These are phyloP conservation scores for Tardiomyces blankii DNA, from an alignment of 1,139 yeast genomes.

Conservation along the genomic window DNA sequence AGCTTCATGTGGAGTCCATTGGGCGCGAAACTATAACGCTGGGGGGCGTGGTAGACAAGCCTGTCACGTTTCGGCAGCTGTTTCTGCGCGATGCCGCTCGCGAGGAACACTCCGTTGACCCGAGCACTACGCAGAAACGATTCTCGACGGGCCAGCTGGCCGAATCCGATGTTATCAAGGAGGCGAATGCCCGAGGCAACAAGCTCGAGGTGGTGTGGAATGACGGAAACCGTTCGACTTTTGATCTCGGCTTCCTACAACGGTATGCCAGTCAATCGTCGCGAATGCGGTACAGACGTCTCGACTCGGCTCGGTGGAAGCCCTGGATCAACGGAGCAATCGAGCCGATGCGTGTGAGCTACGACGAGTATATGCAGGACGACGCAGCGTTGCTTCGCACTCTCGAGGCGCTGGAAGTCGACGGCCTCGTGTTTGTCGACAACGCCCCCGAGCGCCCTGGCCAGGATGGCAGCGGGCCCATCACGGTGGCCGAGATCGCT, in stretches of 20 bases:
- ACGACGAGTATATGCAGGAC: slow-evolving; percentile 33
- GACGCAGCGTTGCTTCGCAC: slow-evolving; percentile 31
- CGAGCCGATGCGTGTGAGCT: slow-evolving; percentile 27
- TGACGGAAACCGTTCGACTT: slow-evolving; percentile 40
- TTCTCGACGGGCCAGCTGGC: slow-evolving; percentile 50
- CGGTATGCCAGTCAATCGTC: slow-evolving; percentile 32
- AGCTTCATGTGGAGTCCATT: slow-evolving; percentile 1
- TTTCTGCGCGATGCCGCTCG: slow-evolving; percentile 59
- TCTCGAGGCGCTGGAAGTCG: slow-evolving; percentile 39
- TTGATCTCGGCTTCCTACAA: slow-evolving; percentile 37
- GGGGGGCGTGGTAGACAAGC: slow-evolving; percentile 1
- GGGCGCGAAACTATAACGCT: slow-evolving; percentile 1
- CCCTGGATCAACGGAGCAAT: slow-evolving; percentile 33
- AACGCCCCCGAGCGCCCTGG: slow-evolving; percentile 38
- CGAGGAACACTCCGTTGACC: slow-evolving; percentile 41
- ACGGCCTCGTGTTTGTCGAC: slow-evolving; percentile 49
- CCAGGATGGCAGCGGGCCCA: slow-evolving; percentile 13
- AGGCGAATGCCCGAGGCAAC: slow-evolving; percentile 22
- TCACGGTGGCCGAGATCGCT: slow-evolving; percentile 38
- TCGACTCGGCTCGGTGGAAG: slow-evolving; percentile 22
- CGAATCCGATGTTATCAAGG: slow-evolving; percentile 14
- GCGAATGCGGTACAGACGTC: slow-evolving; percentile 18
- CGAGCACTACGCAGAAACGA: slow-evolving; percentile 47
- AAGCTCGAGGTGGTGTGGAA: slow-evolving; percentile 43
- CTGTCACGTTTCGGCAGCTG: slow-evolving; percentile 38